A percentile compares a stretch with the other conserved stretches of the same genome.
Evolutionary conservation across 441 rosid genomes (phyloP).

Genomic region (Erysimum pusillum): DNA sequence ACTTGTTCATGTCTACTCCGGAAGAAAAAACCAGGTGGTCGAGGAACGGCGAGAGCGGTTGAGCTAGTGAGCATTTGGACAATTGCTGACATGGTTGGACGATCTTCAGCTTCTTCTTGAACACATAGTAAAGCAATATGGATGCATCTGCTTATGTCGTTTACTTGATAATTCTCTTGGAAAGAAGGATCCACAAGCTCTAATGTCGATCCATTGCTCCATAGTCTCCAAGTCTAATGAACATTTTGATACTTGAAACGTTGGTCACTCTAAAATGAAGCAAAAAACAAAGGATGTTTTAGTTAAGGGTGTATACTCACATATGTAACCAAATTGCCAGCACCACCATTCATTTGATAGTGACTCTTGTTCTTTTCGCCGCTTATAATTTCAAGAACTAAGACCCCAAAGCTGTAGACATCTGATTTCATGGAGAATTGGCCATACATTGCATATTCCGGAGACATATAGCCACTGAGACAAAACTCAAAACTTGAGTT

Average conservation of each 20-base stretch:
- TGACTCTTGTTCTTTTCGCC: conserved; percentile 49
- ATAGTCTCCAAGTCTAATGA: conserved; percentile 53
- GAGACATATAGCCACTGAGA: conserved; percentile 63
- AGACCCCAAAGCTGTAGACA: conserved; percentile 55
- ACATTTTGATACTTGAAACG: background rate
- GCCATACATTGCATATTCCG: conserved; percentile 56
- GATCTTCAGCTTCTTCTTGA: conserved; percentile 54
- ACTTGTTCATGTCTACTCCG: background rate
- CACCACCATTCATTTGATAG: conserved; percentile 10
- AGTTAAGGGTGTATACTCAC: conserved; percentile 46
- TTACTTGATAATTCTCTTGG: conserved; percentile 1
- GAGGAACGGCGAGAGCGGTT: conserved; percentile 36
- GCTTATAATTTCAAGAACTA: conserved; percentile 54
- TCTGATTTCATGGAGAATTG: conserved; percentile 54
- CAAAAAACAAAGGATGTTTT: background rate
- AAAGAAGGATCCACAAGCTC: conserved; percentile 47
- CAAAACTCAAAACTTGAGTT: background rate
- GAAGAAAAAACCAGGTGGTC: conserved; percentile 44
- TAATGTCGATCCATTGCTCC: conserved; percentile 47
- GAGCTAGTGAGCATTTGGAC: conserved; percentile 57
- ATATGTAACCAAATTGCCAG: conserved; percentile 46
- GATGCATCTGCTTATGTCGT: conserved; percentile 44
- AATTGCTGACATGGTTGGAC: conserved; percentile 63
- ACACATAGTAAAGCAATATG: conserved; percentile 59
- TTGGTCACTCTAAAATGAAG: background rate